phyloP scores from a whole-genome alignment of 495 filamentous ascomycete genomes.

The Penicillium canariense region DNA sequence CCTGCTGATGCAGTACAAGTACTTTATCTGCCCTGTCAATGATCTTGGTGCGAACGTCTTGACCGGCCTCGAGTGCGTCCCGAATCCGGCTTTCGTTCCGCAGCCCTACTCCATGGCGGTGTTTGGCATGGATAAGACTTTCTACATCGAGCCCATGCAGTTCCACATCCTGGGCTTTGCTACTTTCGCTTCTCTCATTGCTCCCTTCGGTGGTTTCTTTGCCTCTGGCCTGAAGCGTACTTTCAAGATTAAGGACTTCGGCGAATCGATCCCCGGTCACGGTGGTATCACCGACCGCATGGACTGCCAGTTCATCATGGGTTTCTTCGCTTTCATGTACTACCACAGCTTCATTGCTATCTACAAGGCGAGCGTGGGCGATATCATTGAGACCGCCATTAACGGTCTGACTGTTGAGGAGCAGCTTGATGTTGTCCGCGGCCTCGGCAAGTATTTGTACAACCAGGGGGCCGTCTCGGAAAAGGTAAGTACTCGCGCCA shows the following conservation, averaged over 20 bases:
- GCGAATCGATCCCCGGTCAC: constrained; percentile 95
- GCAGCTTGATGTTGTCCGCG: constrained; percentile 83
- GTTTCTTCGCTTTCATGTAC: constrained; percentile 97
- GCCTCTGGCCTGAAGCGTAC: constrained; percentile 96
- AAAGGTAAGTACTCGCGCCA: constrained; percentile 46
- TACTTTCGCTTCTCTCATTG: constrained; percentile 94
- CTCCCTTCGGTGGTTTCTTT: constrained; percentile 98
- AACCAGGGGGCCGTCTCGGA: constrained; percentile 74
- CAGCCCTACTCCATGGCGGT: constrained; percentile 71
- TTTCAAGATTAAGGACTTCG: constrained; percentile 99
- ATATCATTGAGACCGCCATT: constrained; percentile 84
- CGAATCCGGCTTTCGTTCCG: constrained; percentile 89
- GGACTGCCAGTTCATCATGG: constrained; percentile 99
- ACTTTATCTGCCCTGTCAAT: constrained; percentile 97
- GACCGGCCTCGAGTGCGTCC: constrained; percentile 84
- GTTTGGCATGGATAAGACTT: constrained; percentile 57
- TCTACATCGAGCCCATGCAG: constrained; percentile 83
- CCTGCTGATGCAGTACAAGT: constrained; percentile 85
- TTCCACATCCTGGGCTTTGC: constrained; percentile 90
- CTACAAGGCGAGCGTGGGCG: constrained; percentile 75
- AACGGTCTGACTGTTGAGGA: constrained; percentile 79
- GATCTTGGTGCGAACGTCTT: constrained; percentile 91
- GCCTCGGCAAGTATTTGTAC: constrained; percentile 78
- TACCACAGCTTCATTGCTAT: constrained; percentile 96
- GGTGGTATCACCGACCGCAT: constrained; percentile 98